A percentile compares a stretch with the other conserved stretches of the same genome.
phyloP scores from a whole-genome alignment of 257 asterid genomes.

The Solanum ahanhuiri region DNA sequence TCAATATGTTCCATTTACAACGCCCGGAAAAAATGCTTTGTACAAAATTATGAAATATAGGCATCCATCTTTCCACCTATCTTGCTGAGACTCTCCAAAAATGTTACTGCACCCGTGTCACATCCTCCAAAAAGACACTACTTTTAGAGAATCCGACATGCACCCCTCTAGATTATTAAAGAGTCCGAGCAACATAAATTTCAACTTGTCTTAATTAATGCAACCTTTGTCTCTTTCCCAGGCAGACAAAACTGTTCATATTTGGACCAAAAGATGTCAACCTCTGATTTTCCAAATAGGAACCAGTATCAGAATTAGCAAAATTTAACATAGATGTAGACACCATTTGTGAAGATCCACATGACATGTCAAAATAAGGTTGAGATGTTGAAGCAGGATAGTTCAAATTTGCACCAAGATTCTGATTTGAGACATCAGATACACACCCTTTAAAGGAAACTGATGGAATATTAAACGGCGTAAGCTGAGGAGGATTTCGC shows the following conservation, averaged over 20 bases:
- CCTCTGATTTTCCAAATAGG: constrained; percentile 11
- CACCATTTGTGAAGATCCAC: constrained; percentile 31
- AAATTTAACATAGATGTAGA: constrained; percentile 30
- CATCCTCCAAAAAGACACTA: neutral
- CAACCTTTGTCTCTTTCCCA: constrained; percentile 40
- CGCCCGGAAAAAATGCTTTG: constrained; percentile 1
- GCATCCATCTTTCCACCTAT: neutral
- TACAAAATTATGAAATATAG: constrained; percentile 28
- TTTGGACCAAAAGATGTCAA: constrained; percentile 16
- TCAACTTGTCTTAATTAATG: constrained; percentile 9
- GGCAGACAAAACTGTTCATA: constrained; percentile 8
- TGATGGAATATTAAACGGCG: constrained; percentile 42
- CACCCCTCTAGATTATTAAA: neutral
- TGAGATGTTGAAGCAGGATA: neutral
- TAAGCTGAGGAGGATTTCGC: constrained; percentile 81
- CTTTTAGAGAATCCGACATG: neutral
- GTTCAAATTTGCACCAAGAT: constrained; percentile 13
- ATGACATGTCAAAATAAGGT: constrained; percentile 25
- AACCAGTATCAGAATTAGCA: constrained; percentile 7
- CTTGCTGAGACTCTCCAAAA: neutral
- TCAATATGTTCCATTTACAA: neutral
- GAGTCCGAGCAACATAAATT: neutral
- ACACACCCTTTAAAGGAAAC: constrained; percentile 28
- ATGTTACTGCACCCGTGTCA: neutral
- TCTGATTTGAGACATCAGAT: constrained; percentile 10